Conservation (phyloP, 73 alveolate genomes). For the Blepharisma stoltei region DNA sequence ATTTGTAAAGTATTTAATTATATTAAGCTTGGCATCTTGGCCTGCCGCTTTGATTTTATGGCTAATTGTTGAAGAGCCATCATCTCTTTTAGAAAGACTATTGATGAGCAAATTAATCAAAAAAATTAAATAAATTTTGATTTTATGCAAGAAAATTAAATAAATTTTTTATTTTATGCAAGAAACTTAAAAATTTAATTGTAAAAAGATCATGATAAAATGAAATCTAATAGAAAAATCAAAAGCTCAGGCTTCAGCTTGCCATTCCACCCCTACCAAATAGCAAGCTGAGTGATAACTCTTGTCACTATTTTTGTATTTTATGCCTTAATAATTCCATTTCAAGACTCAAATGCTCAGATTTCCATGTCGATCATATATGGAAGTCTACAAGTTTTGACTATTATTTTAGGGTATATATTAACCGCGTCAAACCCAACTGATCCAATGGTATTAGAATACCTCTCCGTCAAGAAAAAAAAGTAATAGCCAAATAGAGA, state of each 20-base stretch:
- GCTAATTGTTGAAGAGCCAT: neutral
- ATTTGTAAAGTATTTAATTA: neutral
- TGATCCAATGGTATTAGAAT: constrained; percentile 11
- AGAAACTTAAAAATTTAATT: too few relatives aligned
- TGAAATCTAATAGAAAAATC: too few relatives aligned
- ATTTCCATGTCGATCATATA: too few relatives aligned
- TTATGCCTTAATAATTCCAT: too few relatives aligned
- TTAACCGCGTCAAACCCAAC: constrained; percentile 5
- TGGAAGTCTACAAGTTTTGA: too few relatives aligned
- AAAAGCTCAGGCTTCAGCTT: neutral
- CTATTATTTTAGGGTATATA: neutral
- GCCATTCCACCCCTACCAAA: constrained; percentile 27
- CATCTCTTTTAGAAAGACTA: neutral
- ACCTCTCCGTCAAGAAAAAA: constrained; percentile 1
- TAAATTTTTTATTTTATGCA: too few relatives aligned
- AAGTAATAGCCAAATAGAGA: neutral
- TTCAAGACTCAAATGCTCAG: too few relatives aligned
- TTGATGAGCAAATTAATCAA: too few relatives aligned
- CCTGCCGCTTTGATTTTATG: neutral
- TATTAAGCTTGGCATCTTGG: neutral
- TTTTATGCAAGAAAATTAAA: too few relatives aligned
- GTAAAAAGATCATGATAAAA: too few relatives aligned
- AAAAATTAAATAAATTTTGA: too few relatives aligned
- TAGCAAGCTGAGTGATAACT: neutral
- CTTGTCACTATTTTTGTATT: too few relatives aligned